Evolutionary conservation across 805 yeast genomes (phyloP).

Genomic region (Teunomyces tritomae): DNA sequence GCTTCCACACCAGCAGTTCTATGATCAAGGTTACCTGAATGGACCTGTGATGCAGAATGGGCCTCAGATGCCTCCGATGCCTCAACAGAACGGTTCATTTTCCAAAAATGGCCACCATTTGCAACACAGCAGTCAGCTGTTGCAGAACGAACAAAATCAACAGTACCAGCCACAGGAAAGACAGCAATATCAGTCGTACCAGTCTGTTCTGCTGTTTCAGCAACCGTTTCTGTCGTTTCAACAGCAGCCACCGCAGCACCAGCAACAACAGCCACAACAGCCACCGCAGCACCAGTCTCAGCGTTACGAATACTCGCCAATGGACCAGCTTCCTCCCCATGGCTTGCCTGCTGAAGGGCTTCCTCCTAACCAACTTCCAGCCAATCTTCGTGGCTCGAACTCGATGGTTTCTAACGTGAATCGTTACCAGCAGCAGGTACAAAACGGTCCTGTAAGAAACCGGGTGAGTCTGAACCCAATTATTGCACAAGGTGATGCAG

Average conservation of each 20-base stretch:
- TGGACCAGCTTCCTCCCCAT: constrained; percentile 31
- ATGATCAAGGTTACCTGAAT: constrained; percentile 1
- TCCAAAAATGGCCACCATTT: neutral
- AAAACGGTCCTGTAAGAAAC: constrained; percentile 14
- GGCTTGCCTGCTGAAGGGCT: constrained; percentile 31
- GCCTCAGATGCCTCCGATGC: no score
- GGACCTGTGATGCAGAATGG: neutral
- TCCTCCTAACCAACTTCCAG: constrained; percentile 22
- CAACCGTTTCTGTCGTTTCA: neutral
- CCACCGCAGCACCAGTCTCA: neutral
- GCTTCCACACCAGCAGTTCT: constrained; percentile 4
- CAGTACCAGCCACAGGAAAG: constrained; percentile 4
- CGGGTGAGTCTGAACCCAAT: constrained; percentile 15
- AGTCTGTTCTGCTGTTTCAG: neutral
- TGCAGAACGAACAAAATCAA: constrained; percentile 6
- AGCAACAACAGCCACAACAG: neutral
- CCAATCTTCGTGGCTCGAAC: constrained; percentile 21
- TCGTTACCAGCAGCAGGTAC: constrained; percentile 16
- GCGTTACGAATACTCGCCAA: constrained; percentile 5
- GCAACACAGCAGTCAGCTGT: neutral
- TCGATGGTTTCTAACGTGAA: constrained; percentile 15
- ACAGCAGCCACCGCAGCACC: neutral
- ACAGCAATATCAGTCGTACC: neutral
- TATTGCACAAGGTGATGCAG: constrained; percentile 2
- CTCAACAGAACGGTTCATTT: neutral